These are phyloP conservation scores for Aspergillus carlsbadensis DNA, from an alignment of 495 filamentous ascomycete species.

Conservation along the genomic window DNA sequence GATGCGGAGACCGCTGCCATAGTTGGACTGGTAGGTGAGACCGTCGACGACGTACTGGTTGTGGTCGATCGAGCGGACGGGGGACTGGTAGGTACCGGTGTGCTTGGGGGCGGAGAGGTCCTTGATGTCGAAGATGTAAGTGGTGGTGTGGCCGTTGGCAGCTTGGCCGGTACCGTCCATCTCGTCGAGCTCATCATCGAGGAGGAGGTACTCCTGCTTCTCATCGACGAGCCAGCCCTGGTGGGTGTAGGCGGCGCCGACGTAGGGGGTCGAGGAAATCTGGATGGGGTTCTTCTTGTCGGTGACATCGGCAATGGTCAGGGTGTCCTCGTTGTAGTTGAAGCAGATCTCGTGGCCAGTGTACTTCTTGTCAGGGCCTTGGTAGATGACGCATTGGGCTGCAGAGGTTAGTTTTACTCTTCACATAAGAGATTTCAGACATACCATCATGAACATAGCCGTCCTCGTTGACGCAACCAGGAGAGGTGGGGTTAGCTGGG, in stretches of 20 bases:
- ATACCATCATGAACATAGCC: slow-evolving; percentile 22
- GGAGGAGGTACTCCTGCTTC: slow-evolving; percentile 18
- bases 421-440: not conserved
- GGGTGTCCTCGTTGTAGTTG: slow-evolving; percentile 24
- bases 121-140: slow-evolving; percentile 23
- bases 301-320: slow-evolving; percentile 22
- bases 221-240: slow-evolving; percentile 19
- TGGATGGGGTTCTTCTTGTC: slow-evolving; percentile 18
- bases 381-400: slow-evolving; percentile 24
- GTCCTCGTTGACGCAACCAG: slow-evolving; percentile 19
- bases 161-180: slow-evolving; percentile 16
- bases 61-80: slow-evolving; percentile 22
- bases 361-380: slow-evolving; percentile 17
- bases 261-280: slow-evolving; percentile 23
- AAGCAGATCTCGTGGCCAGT: slow-evolving; percentile 21
- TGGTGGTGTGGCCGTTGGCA: slow-evolving; percentile 23
- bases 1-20: slow-evolving; percentile 21
- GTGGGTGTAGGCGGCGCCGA: slow-evolving; percentile 20
- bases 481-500: slow-evolving; percentile 16
- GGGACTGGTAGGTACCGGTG: slow-evolving; percentile 22
- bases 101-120: slow-evolving; percentile 18
- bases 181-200: slow-evolving; percentile 24
- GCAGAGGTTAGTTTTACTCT: not conserved
- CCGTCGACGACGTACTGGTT: slow-evolving; percentile 23
- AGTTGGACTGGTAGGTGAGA: slow-evolving; percentile 21